Percentiles rank a stretch among this genome's conserved stretches.
phyloP scores from a whole-genome alignment of 768 basidiomycete genomes.

The Leccinum pellstonianum region DNA sequence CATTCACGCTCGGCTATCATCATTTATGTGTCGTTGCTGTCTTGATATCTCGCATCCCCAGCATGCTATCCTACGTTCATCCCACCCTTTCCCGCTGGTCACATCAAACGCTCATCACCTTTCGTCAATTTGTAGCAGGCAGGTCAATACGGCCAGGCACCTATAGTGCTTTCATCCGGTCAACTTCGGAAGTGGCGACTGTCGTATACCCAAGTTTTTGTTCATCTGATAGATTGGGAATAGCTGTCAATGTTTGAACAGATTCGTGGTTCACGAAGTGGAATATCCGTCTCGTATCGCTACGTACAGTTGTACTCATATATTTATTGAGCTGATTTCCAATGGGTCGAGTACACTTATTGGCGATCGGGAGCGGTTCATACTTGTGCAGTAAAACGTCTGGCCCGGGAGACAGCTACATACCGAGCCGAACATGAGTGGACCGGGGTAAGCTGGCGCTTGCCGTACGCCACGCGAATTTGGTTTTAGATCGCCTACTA shows the following conservation, averaged over 20 bases:
- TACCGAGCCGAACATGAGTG: background rate
- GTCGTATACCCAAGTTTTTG: slow-evolving; percentile 18
- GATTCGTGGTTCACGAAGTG: background rate
- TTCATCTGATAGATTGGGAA: slow-evolving; percentile 10
- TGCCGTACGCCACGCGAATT: background rate
- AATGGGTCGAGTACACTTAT: background rate
- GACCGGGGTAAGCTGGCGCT: background rate
- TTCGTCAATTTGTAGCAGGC: slow-evolving; percentile 13
- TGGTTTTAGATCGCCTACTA: background rate
- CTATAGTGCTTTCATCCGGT: slow-evolving; percentile 6
- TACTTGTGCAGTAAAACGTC: no score
- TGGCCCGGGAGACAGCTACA: background rate
- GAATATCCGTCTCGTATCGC: background rate
- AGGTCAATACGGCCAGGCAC: slow-evolving; percentile 10
- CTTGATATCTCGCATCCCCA: slow-evolving; percentile 23
- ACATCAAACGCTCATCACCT: slow-evolving; percentile 1
- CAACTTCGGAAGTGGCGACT: slow-evolving; percentile 2
- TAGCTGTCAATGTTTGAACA: background rate
- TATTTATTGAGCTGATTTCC: background rate
- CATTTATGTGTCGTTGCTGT: slow-evolving; percentile 29
- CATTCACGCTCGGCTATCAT: slow-evolving; percentile 19
- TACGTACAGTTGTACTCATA: slow-evolving; percentile 2
- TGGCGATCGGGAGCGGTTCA: no score
- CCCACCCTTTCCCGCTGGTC: background rate
- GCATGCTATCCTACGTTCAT: slow-evolving; percentile 21